Percentiles rank a stretch among this genome's conserved stretches.
Conservation (phyloP, 2,329 filamentous ascomycete genomes). For the Blumeriella jaapii region DNA sequence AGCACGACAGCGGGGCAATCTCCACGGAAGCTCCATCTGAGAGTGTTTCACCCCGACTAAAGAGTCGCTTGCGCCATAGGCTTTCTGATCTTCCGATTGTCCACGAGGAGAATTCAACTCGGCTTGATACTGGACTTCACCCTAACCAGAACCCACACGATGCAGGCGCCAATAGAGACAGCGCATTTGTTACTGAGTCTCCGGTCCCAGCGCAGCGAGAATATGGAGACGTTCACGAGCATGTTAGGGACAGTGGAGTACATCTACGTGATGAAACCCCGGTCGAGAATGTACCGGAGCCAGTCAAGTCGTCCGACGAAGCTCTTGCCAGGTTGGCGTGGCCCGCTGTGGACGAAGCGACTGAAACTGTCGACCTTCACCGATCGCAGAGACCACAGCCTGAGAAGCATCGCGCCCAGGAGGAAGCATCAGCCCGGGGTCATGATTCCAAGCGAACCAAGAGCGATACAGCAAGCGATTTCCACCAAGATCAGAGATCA, state of each 20-base stretch:
- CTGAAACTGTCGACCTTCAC: slow-evolving; percentile 33
- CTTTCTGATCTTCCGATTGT: slow-evolving; percentile 22
- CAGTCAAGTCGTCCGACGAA: slow-evolving; percentile 26
- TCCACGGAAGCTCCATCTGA: slow-evolving; percentile 6
- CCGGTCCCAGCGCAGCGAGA: slow-evolving; percentile 30
- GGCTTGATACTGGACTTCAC: slow-evolving; percentile 12
- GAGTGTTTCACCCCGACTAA: slow-evolving; percentile 8
- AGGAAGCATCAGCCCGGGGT: slow-evolving; percentile 7
- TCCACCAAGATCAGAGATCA: slow-evolving; percentile 10
- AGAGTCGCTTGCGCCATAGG: slow-evolving; percentile 13
- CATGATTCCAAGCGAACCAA: slow-evolving; percentile 10
- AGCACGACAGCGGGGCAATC: slow-evolving; percentile 5
- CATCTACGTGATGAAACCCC: slow-evolving; percentile 37
- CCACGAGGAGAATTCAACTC: slow-evolving; percentile 18
- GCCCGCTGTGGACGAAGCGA: slow-evolving; percentile 34
- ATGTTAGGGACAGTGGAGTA: slow-evolving; percentile 41
- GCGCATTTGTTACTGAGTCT: slow-evolving; percentile 37
- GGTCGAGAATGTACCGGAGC: slow-evolving; percentile 22
- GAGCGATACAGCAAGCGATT: slow-evolving; percentile 12
- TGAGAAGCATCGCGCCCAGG: slow-evolving; percentile 10
- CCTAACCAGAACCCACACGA: slow-evolving; percentile 4
- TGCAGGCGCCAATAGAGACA: slow-evolving; percentile 34
- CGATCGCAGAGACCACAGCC: slow-evolving; percentile 17
- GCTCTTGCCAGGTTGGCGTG: slow-evolving; percentile 29
- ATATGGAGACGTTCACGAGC: slow-evolving; percentile 20